phyloP scores from a whole-genome alignment of 768 basidiomycete species.

The Sporobolomyces pararoseus region DNA sequence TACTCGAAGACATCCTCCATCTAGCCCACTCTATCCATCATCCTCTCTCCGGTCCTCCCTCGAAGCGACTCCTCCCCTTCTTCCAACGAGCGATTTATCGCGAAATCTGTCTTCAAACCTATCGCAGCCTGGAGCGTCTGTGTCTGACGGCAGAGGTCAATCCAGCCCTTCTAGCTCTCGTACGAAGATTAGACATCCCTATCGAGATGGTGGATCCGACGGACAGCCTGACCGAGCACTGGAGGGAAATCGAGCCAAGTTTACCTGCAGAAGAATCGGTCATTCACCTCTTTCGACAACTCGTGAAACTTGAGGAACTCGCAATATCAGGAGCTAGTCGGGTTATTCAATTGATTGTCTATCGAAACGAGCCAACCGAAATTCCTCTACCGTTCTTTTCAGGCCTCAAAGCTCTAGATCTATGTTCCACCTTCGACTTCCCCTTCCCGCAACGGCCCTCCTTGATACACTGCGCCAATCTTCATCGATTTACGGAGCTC shows the following conservation, averaged over 20 bases:
- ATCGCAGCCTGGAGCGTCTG: not conserved
- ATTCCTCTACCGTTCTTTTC: too few relatives aligned
- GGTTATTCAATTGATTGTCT: not conserved
- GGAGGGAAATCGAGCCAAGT: not conserved
- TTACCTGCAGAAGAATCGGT: not conserved
- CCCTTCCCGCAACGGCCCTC: too few relatives aligned
- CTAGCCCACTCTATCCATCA: not conserved
- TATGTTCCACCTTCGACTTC: too few relatives aligned
- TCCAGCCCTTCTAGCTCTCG: not conserved
- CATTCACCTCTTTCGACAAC: not conserved
- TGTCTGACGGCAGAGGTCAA: not conserved
- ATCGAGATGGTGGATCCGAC: not conserved
- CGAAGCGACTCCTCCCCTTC: slow-evolving; percentile 9
- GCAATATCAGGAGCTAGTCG: not conserved
- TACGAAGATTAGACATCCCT: not conserved
- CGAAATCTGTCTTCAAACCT: not conserved
- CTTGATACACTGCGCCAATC: too few relatives aligned
- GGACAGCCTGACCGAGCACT: not conserved
- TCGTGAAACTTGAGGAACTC: not conserved
- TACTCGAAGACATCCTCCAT: not conserved
- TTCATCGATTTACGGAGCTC: too few relatives aligned
- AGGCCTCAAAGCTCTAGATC: too few relatives aligned
- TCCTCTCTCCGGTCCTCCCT: slow-evolving; percentile 1
- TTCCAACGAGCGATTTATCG: not conserved
- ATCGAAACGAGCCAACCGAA: too few relatives aligned